These are phyloP conservation scores for Inonotus hispidus DNA, from an alignment of 1,284 basidiomycete species.

Conservation along the genomic window DNA sequence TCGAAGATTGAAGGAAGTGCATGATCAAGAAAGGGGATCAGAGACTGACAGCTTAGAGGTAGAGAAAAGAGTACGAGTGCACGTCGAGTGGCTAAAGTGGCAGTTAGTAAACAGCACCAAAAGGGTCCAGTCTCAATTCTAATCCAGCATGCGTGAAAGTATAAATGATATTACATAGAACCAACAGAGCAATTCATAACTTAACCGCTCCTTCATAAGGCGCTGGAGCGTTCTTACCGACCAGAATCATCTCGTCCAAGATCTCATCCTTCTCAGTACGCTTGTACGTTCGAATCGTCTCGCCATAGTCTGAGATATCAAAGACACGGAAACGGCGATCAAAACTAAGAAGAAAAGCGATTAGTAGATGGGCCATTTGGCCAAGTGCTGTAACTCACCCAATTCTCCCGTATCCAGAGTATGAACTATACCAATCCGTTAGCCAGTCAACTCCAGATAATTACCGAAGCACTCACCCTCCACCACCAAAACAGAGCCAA, in stretches of 20 bases:
- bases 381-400: conserved; percentile 40
- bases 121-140: not conserved
- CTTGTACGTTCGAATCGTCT: conserved; percentile 87
- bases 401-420: conserved; percentile 77
- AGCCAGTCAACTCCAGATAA: not conserved
- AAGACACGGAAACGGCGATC: conserved; percentile 87
- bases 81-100: not conserved
- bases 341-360: conserved; percentile 43
- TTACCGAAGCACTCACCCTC: conserved; percentile 47
- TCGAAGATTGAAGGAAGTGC: not conserved
- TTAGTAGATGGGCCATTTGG: conserved; percentile 7
- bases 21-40: not conserved
- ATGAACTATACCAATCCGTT: conserved; percentile 47
- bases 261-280: conserved; percentile 71
- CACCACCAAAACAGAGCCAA: conserved; percentile 95
- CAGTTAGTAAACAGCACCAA: not conserved
- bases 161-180: conserved; percentile 10
- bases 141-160: not conserved
- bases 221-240: conserved; percentile 35
- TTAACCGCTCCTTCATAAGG: conserved; percentile 14
- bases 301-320: conserved; percentile 82
- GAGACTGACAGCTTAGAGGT: not conserved
- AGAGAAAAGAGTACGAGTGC: not conserved
- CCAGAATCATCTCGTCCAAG: conserved; percentile 59
- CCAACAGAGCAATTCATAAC: not conserved